phyloP scores from a whole-genome alignment of 257 asterid species.

The Thymus mandschuricus region DNA sequence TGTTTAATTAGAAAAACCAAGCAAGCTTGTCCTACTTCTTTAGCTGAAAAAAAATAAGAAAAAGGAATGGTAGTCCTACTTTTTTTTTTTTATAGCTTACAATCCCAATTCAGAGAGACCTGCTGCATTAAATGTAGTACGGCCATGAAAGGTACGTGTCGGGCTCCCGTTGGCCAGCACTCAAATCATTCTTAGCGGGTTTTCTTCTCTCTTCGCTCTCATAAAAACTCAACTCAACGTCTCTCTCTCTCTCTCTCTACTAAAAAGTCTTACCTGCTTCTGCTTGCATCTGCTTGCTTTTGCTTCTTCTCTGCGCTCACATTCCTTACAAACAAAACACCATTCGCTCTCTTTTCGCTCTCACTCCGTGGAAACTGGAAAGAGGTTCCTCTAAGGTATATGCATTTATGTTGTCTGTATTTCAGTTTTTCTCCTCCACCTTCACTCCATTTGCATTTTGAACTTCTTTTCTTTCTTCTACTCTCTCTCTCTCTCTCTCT shows the following conservation, averaged over 20 bases:
- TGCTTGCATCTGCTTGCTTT: not conserved
- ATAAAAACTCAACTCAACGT: constrained; percentile 8
- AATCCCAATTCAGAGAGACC: constrained; percentile 35
- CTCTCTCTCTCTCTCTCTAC: not conserved
- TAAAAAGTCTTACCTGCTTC: not conserved
- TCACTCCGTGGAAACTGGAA: not conserved
- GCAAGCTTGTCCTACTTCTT: too few relatives aligned
- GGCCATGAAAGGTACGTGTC: constrained; percentile 24
- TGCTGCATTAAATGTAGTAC: constrained; percentile 35
- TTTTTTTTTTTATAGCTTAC: too few relatives aligned
- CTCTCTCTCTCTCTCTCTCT: too few relatives aligned
- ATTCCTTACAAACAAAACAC: not conserved
- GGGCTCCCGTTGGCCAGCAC: constrained; percentile 26
- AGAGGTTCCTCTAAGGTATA: constrained; percentile 11
- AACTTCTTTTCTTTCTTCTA: not conserved
- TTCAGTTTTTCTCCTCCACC: not conserved
- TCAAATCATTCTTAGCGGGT: constrained; percentile 50
- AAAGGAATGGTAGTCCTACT: too few relatives aligned
- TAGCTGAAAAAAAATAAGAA: too few relatives aligned
- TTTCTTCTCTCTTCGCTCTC: constrained; percentile 2
- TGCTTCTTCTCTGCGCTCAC: not conserved
- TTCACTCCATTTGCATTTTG: not conserved
- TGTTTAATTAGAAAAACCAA: too few relatives aligned
- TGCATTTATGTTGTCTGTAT: not conserved
- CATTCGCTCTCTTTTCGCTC: constrained; percentile 6